Evolutionary conservation across 2,329 filamentous ascomycete species (phyloP), one percentile per base, ranked within the genome.

Genomic region (Stylonectria norvegica): DNA sequence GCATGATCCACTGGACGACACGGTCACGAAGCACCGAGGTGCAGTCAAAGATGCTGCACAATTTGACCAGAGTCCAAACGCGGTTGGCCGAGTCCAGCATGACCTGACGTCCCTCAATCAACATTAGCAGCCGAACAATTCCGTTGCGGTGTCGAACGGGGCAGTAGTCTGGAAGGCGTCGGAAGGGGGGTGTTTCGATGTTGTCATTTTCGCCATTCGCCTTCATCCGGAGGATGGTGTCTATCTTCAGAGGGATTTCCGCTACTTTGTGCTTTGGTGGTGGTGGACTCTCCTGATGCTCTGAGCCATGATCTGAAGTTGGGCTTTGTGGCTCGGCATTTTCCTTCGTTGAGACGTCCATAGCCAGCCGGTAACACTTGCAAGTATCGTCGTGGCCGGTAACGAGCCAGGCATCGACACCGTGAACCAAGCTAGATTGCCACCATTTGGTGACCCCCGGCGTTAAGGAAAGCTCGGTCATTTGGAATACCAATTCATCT

Each of bases 71-170:
- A 0, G 82, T 86, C 72, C 79, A 86, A 25, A 85, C 63, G 11
- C 83, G 79, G 9, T 75, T 69, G 1, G 83, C 83, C 0, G 82
- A 85, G 59, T 86, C 76, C 11, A 88, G 59, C 2, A 69, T 64
- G 1, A 80, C 67, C 20, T 71, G 64, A 3, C 73, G 66, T 3
- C 74, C 75, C 47, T 78, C 69, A 28, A 86, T 72, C 9, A 74
- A 68, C 50, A 77, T 69, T 4, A 87, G 65, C 1, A 87, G 64
- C 1, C 81, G 72, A 32, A 85, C 70, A 22, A 93, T 78, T 15
- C 75, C 75, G 19, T 74, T 75, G 10, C 78, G 68, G 55, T 87
- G 83, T 3, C 83, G 76, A 6, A 79, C 63, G 2, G 74, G 72
- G 33, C 80, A 85, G 57, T 87, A 87, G 48, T 85, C 81, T 1